Base-by-base conservation (phyloP, 1,139 yeast species). In the Nakaseomyces nivariensis region DNA sequence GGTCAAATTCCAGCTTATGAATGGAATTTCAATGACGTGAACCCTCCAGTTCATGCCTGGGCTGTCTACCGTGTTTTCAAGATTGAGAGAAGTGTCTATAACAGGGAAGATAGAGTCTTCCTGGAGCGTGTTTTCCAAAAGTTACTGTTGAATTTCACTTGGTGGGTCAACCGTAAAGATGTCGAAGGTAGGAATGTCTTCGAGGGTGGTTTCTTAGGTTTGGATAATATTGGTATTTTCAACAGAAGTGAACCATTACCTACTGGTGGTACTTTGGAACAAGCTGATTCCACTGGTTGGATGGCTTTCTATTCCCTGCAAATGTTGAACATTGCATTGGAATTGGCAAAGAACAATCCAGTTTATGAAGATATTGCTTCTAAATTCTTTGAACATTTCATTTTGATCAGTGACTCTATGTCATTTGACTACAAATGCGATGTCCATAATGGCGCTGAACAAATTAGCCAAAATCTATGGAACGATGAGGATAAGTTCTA, bases 21-120 rank as follows among this genome's bases (percentile, higher is more conserved):
- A 68, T 90, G 97, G 97, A 90, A 90, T 67, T 90, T 90, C 62
- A 76, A 88, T 56, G 97, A 90, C 67, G 96, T 92, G 24, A 90
- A 90, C 66, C 97, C 97, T 1, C 97, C 97, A 1, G 97, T 90
- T 38, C 97, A 90, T 66, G 97, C 97, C 0, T 90, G 97, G 97
- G 85, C 97, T 0, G 85, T 95, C 7, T 90, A 83, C 67, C 77
- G 97, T 62, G 88, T 88, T 46, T 90, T 81, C 71, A 90, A 90
- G 69, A 79, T 89, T 58, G 97, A 90, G 69, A 76, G 95, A 58
- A 88, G 87, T 63, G 76, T 88, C 80, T 85, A 85, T 65, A 92
- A 94, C 11, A 72, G 75, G 31, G 89, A 84, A 59, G 97, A 90
- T 68, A 70, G 85, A 52, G 87, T 83, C 52, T 90, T 90, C 66